These are phyloP conservation scores for Puccinia polysora DNA, from an alignment of 1,284 basidiomycete species.

Conservation along the genomic window DNA sequence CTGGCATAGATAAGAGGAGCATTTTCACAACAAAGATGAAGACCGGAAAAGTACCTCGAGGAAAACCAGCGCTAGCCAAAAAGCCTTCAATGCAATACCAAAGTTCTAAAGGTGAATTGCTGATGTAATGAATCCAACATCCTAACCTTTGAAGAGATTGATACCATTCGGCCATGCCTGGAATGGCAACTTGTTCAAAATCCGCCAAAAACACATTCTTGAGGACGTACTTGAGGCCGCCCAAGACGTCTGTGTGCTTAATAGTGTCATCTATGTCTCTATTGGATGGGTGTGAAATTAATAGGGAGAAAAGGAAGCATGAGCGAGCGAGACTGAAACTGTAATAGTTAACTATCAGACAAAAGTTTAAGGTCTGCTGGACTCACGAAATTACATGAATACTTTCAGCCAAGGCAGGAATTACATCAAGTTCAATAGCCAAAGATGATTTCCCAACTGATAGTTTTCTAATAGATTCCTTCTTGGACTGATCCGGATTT, in stretches of 20 bases:
- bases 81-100: slow-evolving; percentile 49
- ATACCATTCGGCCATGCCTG: slow-evolving; percentile 47
- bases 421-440: slow-evolving; percentile 16
- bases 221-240: slow-evolving; percentile 48
- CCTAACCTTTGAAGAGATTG: slow-evolving; percentile 16
- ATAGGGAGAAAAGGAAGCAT: neutral
- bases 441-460: slow-evolving; percentile 12
- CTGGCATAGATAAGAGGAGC: neutral
- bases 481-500: neutral
- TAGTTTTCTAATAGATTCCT: neutral
- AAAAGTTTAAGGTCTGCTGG: too few species aligned
- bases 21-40: neutral
- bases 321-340: neutral
- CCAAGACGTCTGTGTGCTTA: slow-evolving; percentile 49
- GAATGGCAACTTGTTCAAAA: slow-evolving; percentile 48
- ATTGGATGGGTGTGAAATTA: slow-evolving; percentile 44
- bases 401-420: slow-evolving; percentile 23
- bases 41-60: slow-evolving; percentile 45
- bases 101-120: slow-evolving; percentile 51
- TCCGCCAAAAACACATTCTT: slow-evolving; percentile 50
- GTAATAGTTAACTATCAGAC: too few species aligned
- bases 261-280: slow-evolving; percentile 52
- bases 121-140: slow-evolving; percentile 48
- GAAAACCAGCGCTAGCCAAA: slow-evolving; percentile 47
- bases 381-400: slow-evolving; percentile 37